Percentiles rank a stretch among this genome's conserved stretches.
Conservation (phyloP, 306 rosid genomes). For the Vigna trinervia region DNA sequence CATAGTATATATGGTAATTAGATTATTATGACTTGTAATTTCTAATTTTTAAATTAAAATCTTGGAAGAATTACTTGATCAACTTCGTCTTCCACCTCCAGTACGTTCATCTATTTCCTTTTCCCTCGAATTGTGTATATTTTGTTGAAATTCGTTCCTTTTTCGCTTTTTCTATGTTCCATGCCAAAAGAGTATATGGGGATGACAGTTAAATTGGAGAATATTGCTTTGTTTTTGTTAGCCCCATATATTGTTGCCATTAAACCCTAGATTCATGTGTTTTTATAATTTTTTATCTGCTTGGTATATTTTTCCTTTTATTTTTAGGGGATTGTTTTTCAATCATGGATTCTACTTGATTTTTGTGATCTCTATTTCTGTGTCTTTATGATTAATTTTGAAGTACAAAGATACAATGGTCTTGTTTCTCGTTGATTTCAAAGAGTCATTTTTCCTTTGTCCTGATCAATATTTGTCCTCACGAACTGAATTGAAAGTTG, state of each 20-base stretch:
- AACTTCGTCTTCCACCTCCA: neutral
- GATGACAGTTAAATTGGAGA: conserved; percentile 12
- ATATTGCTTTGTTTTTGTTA: neutral
- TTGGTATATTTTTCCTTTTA: neutral
- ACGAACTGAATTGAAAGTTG: conserved; percentile 17
- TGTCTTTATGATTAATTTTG: conserved; percentile 21
- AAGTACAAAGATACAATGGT: conserved; percentile 8
- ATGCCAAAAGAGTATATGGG: conserved; percentile 10
- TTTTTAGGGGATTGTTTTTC: neutral
- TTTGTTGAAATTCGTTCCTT: conserved; percentile 9
- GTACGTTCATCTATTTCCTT: conserved; percentile 41
- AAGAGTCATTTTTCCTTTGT: neutral
- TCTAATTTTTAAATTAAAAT: too few species aligned
- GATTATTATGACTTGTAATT: too few species aligned
- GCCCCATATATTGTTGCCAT: conserved; percentile 2
- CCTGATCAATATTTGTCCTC: neutral
- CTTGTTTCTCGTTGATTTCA: neutral
- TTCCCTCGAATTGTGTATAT: neutral
- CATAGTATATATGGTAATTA: too few species aligned
- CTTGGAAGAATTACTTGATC: too few species aligned
- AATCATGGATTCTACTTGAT: neutral
- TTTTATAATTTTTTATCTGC: conserved; percentile 11
- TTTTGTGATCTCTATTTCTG: neutral
- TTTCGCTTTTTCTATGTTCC: neutral
- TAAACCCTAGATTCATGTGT: conserved; percentile 48